Base-by-base conservation (phyloP, 257 asterid genomes). In the Ilex asprella region DNA sequence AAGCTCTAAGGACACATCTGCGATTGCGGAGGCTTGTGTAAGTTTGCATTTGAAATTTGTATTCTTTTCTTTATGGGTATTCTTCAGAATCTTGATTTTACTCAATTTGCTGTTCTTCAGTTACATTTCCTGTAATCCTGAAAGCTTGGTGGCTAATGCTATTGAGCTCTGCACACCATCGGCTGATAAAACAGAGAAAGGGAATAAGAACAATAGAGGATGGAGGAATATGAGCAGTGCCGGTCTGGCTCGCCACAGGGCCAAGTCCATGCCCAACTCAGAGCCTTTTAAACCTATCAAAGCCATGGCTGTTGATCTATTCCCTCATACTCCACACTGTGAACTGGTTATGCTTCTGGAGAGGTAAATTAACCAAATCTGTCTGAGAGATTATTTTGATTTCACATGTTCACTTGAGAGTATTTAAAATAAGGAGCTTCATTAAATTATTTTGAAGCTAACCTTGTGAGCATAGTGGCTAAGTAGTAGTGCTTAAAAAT, bases 151-250 rank as follows among this genome's bases (percentile, higher is more conserved):
- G 74, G 99, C 99, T 62, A 93, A 93, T 67, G 95, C 99, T 67
- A 93, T 93, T 58, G 99, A 93, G 87, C 95, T 93, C 16, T 89
- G 97, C 86, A 85, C 97, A 32, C 99, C 99, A 43, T 89, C 96
- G 9, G 77, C 62, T 1, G 95, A 82, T 27, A 75, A 79, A 70
- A 49, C 63, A 5, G 97, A 75, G 75, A 84, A 81, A 67, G 88
- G 79, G 39, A 73, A 67, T 61, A 77, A 79, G 72, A 85, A 85
- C 78, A 89, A 86, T 75, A 30, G 87, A 64, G 83, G 88, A 44
- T 93, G 99, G 99, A 89, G 74, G 73, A 81, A 82, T 41, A 87
- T 85, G 96, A 89, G 95, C 66, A 71, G 80, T 16, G 99, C 99
- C 46, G 74, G 94, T 67, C 86, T 93, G 50, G 99, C 99, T 67